Evolutionary conservation across 352 stramenopile species (phyloP), one percentile per base, ranked within the genome.

Genomic region (Albugo laibachii): DNA sequence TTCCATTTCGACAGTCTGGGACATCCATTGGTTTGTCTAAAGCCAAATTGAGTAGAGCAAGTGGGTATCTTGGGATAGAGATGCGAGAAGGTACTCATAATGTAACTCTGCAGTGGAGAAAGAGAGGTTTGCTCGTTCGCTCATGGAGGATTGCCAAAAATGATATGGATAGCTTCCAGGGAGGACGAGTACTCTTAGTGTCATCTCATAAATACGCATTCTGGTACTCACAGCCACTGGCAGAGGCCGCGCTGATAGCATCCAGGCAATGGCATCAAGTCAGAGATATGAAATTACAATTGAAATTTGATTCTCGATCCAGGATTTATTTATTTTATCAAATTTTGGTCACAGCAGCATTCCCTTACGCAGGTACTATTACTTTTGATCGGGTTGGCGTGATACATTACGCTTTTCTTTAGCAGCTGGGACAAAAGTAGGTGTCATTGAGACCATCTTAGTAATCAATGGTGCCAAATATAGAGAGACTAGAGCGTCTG

Each of bases 291-390:
- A 18, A 45, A 2, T 19, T 87, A 0, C 57, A 56, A 11, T 66
- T 87, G 45, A 62, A 66, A 0, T 41, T 84, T 1, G 57, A 61
- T 0, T 66, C 82, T 40, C n/a, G 53, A 1, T 55, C 62, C 14
- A 64, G 62, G 4, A 55, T 83, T 2, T 66, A 65, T 8, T 63
- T 87, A 20, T 84, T 87, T 41, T 87, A 84, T 49, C 71, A 84
- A 45, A 53, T 87, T 1, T 72, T 72, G 39, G 69, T 78, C 0
- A 72, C 66, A 2, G 68, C 75, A 0, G 56, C 73, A 43, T 47
- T 84, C 5, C 55, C 61, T 4, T 79, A 66, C 37, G 62, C 57
- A 18, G 56, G 59, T 62, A 66, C 69, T 83, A 43, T 10, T 3
- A 3, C 38, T 43, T 8, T 43, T 43, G 8, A 19, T 43, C 20